Evolutionary conservation across 129 eudicot species (phyloP).

Genomic region (Heracleum sosnowskyi): DNA sequence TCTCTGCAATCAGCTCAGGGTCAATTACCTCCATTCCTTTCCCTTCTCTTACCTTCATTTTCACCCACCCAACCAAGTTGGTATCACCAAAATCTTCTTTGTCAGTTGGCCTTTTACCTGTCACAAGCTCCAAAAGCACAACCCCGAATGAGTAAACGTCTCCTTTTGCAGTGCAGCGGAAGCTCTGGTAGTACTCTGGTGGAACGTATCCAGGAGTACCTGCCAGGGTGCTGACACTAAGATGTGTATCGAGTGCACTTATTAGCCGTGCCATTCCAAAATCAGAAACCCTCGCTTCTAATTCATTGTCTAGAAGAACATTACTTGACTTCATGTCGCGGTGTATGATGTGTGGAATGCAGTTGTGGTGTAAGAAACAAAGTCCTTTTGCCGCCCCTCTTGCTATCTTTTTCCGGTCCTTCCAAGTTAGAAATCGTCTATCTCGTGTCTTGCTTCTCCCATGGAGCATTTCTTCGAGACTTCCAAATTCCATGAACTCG

Average conservation of each 20-base stretch:
- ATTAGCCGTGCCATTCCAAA: constrained; percentile 90
- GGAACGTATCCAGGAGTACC: constrained; percentile 94
- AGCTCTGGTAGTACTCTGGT: constrained; percentile 89
- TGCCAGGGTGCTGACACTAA: constrained; percentile 73
- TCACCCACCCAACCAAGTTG: constrained; percentile 84
- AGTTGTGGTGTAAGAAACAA: constrained; percentile 78
- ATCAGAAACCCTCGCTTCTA: constrained; percentile 87
- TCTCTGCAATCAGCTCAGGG: constrained; percentile 30
- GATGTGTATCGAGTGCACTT: constrained; percentile 78
- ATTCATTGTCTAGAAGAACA: constrained; percentile 61
- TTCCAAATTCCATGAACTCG: constrained; percentile 79
- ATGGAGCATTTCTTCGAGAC: constrained; percentile 84
- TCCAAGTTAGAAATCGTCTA: constrained; percentile 19
- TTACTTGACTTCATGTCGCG: constrained; percentile 93
- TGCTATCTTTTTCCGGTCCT: too few relatives aligned
- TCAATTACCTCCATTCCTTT: constrained; percentile 85
- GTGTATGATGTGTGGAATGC: constrained; percentile 83
- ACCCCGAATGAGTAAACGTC: constrained; percentile 88
- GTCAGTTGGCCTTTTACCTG: constrained; percentile 81
- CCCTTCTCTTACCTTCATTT: constrained; percentile 82
- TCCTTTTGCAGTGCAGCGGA: constrained; percentile 79
- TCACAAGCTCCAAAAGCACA: constrained; percentile 57
- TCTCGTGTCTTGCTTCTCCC: constrained; percentile 25
- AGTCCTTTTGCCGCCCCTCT: constrained; percentile 7
- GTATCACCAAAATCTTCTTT: constrained; percentile 93